phyloP scores from a whole-genome alignment of 2,329 filamentous ascomycete genomes.

The Ceratocystis huliohia region DNA sequence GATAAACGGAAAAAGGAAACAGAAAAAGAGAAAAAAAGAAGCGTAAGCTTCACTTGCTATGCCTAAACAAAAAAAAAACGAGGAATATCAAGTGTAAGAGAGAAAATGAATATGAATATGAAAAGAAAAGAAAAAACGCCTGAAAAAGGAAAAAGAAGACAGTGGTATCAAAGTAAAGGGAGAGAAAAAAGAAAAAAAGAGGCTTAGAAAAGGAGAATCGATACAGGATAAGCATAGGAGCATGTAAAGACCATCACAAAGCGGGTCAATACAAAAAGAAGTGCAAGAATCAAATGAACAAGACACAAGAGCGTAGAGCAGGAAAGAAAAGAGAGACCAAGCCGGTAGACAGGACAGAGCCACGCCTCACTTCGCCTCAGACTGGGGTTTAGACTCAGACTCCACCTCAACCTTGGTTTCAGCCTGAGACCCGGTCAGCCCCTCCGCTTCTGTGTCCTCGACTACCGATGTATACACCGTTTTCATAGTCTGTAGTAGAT shows the following conservation, averaged over 20 bases:
- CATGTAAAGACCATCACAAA: too few relatives aligned
- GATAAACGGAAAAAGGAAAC: conserved; percentile 4
- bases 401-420: conserved; percentile 3
- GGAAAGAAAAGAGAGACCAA: not conserved
- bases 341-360: not conserved
- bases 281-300: too few relatives aligned
- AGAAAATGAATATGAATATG: not conserved
- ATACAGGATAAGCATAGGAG: not conserved
- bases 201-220: not conserved
- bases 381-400: not conserved
- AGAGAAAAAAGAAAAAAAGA: not conserved
- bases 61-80: not conserved
- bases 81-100: not conserved
- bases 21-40: conserved; percentile 10
- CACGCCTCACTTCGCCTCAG: not conserved
- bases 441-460: conserved; percentile 6
- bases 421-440: not conserved
- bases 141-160: not conserved
- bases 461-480: conserved; percentile 30
- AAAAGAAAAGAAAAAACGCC: not conserved
- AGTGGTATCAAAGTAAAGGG: not conserved
- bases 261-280: too few relatives aligned
- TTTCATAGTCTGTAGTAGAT: conserved; percentile 48
- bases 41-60: not conserved
- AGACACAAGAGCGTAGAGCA: not conserved